Conservation (phyloP, 345 rosid species). For the Alliaria petiolata region DNA sequence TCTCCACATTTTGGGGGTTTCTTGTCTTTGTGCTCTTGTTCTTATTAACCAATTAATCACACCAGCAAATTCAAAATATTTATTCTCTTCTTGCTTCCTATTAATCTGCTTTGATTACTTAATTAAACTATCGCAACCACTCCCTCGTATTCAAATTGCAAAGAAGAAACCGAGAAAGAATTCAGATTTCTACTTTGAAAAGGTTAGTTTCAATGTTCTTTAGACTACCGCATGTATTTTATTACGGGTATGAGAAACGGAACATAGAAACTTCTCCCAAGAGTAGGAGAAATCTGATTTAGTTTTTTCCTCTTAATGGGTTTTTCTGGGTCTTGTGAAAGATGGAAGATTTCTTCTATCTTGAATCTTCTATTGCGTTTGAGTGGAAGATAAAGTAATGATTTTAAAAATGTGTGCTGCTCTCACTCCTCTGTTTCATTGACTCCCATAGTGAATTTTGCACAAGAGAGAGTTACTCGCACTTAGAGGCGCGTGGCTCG, state of each 20-base stretch:
- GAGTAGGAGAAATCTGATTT: background rate
- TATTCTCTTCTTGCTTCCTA: background rate
- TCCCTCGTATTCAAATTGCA: background rate
- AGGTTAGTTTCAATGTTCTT: conserved; percentile 24
- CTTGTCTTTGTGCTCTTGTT: conserved; percentile 25
- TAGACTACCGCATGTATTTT: background rate
- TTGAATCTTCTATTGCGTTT: background rate
- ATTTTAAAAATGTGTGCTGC: background rate
- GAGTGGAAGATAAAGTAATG: background rate
- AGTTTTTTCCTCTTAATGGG: background rate
- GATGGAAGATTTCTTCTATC: background rate
- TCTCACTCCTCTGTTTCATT: conserved; percentile 21
- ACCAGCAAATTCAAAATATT: background rate
- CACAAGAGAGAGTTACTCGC: background rate
- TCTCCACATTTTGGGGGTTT: conserved; percentile 21
- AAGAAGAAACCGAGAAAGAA: conserved; percentile 7
- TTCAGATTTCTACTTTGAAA: background rate
- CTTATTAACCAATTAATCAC: background rate
- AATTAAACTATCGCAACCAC: background rate
- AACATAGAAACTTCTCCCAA: background rate
- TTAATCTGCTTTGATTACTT: background rate
- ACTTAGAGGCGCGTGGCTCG: conserved; percentile 7
- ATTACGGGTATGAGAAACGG: background rate
- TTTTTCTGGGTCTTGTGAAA: background rate
- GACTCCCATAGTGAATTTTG: background rate